Evolutionary conservation across 306 rosid genomes (phyloP).

Genomic region (Lupinus albus): DNA sequence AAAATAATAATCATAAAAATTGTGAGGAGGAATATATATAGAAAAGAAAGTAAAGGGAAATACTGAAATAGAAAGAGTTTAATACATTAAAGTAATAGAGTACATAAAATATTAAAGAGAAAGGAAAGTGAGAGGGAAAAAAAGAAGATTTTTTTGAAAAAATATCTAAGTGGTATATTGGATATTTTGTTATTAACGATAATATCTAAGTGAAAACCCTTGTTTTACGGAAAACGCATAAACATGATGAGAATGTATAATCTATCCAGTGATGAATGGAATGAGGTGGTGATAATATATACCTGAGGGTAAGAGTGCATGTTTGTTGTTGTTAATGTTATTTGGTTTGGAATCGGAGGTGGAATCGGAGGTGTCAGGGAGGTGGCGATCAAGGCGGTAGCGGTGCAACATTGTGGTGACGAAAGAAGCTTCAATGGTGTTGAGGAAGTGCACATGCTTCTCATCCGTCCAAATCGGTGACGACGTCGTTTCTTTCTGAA

Average conservation of each 20-base stretch:
- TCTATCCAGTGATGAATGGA: too few species aligned
- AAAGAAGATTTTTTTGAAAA: not conserved
- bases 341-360: conserved; percentile 60
- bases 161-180: conserved; percentile 53
- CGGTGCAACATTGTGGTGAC: conserved; percentile 63
- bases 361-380: conserved; percentile 70
- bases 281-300: too few species aligned
- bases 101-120: not conserved
- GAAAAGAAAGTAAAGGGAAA: not conserved
- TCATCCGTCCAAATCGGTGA: conserved; percentile 66
- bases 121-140: not conserved
- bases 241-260: not conserved
- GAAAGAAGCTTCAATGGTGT: conserved; percentile 73
- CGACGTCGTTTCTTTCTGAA: conserved; percentile 14
- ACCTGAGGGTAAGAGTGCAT: conserved; percentile 46
- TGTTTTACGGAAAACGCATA: not conserved
- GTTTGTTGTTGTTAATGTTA: conserved; percentile 36
- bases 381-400: conserved; percentile 59
- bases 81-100: too few species aligned
- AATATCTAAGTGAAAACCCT: too few species aligned
- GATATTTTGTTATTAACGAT: not conserved
- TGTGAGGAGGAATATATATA: conserved; percentile 17
- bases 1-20: too few species aligned
- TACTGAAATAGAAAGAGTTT: too few species aligned
- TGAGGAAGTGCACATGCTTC: conserved; percentile 67